Evolutionary conservation across 495 filamentous ascomycete genomes (phyloP).

Genomic region (Penicillium malachiteum): DNA sequence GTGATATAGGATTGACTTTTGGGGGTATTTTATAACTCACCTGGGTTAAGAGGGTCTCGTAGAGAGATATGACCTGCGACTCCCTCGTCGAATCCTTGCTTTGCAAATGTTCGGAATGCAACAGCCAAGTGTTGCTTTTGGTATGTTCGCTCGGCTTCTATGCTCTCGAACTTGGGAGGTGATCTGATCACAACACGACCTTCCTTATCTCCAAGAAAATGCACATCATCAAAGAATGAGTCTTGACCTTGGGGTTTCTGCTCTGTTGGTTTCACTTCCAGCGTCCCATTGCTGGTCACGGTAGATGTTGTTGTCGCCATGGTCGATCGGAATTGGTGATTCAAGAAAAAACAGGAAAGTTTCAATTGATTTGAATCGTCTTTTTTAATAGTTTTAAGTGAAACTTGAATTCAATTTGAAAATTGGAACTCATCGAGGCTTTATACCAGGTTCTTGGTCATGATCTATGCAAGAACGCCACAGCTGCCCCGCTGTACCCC

Average conservation of each 20-base stretch:
- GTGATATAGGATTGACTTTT: background rate
- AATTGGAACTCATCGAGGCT: background rate
- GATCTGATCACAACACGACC: background rate
- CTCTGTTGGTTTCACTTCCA: background rate
- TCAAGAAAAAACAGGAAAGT: background rate
- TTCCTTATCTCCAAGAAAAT: background rate
- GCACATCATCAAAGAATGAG: background rate
- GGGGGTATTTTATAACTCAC: background rate
- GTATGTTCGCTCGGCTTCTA: slow-evolving; percentile 50
- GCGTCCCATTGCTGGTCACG: background rate
- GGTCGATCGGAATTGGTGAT: background rate
- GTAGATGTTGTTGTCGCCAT: background rate
- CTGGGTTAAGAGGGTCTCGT: slow-evolving; percentile 52
- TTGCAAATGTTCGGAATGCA: slow-evolving; percentile 56
- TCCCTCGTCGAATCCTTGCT: slow-evolving; percentile 60
- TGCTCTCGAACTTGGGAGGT: background rate
- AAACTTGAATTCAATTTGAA: background rate
- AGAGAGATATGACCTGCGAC: slow-evolving; percentile 64
- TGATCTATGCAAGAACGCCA: background rate
- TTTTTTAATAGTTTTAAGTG: too few species aligned
- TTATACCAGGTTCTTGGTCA: background rate
- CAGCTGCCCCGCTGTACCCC: background rate
- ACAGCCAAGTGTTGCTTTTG: slow-evolving; percentile 62
- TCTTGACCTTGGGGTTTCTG: background rate
- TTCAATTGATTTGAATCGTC: too few species aligned